Base-by-base conservation (phyloP, 2,329 filamentous ascomycete species). In the Ascosphaera apis region DNA sequence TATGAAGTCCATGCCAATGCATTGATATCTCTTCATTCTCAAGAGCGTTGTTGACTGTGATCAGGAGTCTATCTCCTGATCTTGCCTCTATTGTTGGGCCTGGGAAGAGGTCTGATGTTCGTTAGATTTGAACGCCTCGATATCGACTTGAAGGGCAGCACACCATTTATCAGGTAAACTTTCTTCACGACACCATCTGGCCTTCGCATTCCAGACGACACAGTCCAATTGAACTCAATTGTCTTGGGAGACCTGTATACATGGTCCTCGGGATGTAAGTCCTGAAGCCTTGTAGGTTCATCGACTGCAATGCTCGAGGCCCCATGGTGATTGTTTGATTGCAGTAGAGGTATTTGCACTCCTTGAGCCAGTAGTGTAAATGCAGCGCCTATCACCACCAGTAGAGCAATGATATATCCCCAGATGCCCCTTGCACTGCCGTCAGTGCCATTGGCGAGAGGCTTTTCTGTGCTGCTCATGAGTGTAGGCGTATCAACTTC, bases 131-230 rank as follows among this genome's bases (percentile, higher is more conserved):
- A 23, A 28, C 18, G 15, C 28, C 15, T 37, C 3, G 15, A 28
- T 17, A 19, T 9, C 15, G 15, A 21, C 18, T 32, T 13, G 4
- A 12, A 13, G 23, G 17, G 18, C 18, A n/a, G 39, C 48, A 17
- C 28, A 58, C 57, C 56, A 41, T 69, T 68, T 39, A 69, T 57
- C 2, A 64, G 48, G 44, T 62, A 63, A 3, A 67, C 53, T 1
- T 44, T 42, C 42, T 65, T 66, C n/a, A 49, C 40, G 1, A 68
- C 65, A 0, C 65, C 65, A 44, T 69, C 63, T 4, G 62, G 61
- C 2, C 53, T 50, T n/a, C 51, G 46, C 18, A 45, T 25, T 1
- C 42, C 53, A 13, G 51, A 48, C 2, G 54, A 60, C 12, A 66
- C 50, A 11, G 47, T 53, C 60, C 60, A 65, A 36, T 52, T 40